Evolutionary conservation across 2,329 filamentous ascomycete genomes (phyloP), one percentile per base, ranked within the genome.

Genomic region (Exophiala spinifera): DNA sequence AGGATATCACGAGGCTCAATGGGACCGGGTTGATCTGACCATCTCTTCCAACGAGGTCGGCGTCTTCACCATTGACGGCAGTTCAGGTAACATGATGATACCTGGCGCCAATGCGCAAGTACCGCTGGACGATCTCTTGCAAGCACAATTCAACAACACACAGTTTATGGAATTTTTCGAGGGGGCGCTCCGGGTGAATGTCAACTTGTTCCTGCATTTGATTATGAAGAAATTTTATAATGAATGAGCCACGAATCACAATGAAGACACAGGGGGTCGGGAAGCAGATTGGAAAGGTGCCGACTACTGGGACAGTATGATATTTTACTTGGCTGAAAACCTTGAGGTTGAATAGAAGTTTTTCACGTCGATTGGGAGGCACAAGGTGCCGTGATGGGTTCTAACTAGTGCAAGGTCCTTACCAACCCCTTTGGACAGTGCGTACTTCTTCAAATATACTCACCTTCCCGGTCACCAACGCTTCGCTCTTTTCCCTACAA

Each of bases 151-250:
- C 70, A 94, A 97, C 73, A 91, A 94, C 63, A 89, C 91, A 65
- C 91, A 96, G 74, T 96, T 95, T 71, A 91, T 97, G 83, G 91
- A 89, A 67, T 79, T 97, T 57, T 99, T 99, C 67, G 90, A 95
- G 69, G 86, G 86, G 51, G 82, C 81, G 60, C 79, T 96, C 68
- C 86, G 88, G 73, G 81, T 99, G 67, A 97, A 97, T 72, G 94
- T 99, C 67, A 99, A 99, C 76, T 73, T 99, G 67, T 84, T 99
- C 74, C 79, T 99, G 78, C 94, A 99, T 79, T 78, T 97, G 72
- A 82, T 99, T 64, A 97, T 97, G 79, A 95, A 95, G 82, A 99
- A 99, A 80, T 99, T 99, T 73, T 99, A 99, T 66, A 78, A 77
- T 62, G 74, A 76, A 63, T 75, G 59, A 57, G 31, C 43, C 47